A percentile compares a stretch with the other conserved stretches of the same genome.
These are phyloP conservation scores for Chaetomiaceae sp. DNA, from an alignment of 2,329 filamentous ascomycete genomes.

Conservation along the genomic window DNA sequence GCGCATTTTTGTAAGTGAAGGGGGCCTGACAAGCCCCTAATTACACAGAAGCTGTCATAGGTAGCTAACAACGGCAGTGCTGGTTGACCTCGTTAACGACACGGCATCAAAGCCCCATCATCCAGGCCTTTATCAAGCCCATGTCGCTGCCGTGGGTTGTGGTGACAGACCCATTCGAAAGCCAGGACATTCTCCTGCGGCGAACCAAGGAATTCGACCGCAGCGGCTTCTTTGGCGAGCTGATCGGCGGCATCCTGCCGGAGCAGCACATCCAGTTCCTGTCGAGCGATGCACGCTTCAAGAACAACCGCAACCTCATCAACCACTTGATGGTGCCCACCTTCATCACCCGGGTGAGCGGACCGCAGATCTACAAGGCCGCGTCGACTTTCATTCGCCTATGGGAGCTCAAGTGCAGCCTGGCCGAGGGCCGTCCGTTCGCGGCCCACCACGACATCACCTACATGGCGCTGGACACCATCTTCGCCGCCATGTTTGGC, in stretches of 20 bases:
- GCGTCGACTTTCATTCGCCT: constrained; percentile 28
- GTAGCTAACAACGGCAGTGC: constrained; percentile 4
- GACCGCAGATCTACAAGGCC: constrained; percentile 30
- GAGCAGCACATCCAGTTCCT: constrained; percentile 30
- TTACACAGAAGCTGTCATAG: not conserved
- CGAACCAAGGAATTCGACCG: constrained; percentile 41
- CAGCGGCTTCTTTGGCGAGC: constrained; percentile 28
- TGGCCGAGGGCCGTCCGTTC: constrained; percentile 30
- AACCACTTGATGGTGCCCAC: constrained; percentile 34
- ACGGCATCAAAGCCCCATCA: constrained; percentile 35
- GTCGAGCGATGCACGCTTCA: constrained; percentile 29
- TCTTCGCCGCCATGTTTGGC: constrained; percentile 29
- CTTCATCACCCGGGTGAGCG: constrained; percentile 31
- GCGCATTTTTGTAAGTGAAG: constrained; percentile 26
- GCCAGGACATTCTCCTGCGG: constrained; percentile 39
- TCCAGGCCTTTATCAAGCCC: constrained; percentile 43
- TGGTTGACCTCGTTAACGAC: constrained; percentile 26
- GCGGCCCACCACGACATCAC: constrained; percentile 28
- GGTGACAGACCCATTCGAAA: constrained; percentile 37
- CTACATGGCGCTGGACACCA: constrained; percentile 28
- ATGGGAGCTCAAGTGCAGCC: constrained; percentile 30
- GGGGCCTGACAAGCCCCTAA: not conserved
- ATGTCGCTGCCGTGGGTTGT: constrained; percentile 38
- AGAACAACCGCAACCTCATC: constrained; percentile 30
- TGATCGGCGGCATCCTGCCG: constrained; percentile 30